Evolutionary conservation across 805 yeast species (phyloP), one percentile per base, ranked within the genome.

Genomic region (Yarrowia sp.): DNA sequence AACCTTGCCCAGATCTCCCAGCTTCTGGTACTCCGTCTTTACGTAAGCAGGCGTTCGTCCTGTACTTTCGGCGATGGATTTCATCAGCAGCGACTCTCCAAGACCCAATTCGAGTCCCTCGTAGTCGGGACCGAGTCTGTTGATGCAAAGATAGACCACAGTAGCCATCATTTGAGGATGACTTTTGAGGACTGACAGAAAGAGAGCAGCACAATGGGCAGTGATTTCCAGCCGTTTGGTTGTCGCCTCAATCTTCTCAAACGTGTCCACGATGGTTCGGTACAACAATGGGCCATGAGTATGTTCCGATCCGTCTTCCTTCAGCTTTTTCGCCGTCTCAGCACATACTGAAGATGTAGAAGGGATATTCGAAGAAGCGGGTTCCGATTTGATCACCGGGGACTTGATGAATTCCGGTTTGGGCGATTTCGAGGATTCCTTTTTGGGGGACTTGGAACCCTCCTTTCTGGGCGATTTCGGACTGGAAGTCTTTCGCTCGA

Each of bases 21-120:
- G 84, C 71, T 89, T 86, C 67, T 87, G 88, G 74, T 89, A 90
- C 70, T 91, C 95, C 41, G 82, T 81, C 76, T 87, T 92, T 67
- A 95, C 85, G 70, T 88, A 91, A 2, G 86, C 80, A 0, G 86
- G 72, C 0, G 93, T 84, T 68, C 97, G 83, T 1, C 99, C 99
- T 16, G 97, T 93, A 63, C 97, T 86, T 75, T 91, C 97, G 43
- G 92, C 87, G 49, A 95, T 86, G 0, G 98, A 95, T 75, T 93
- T 95, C 74, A 93, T 87, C 36, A 95, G 80, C 11, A 95, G 76
- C 2, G 96, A 87, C 77, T 95, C 99, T 16, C 99, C 99, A 2
- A 95, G 82, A 0, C 99, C 99, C 35, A 95, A 81, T 75, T 95
- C 99, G 69, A 94, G 80, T 40, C 96, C 98, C 75, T 92, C 97